Evolutionary conservation across 345 rosid species (phyloP).

Genomic region (Populus pruinosa): DNA sequence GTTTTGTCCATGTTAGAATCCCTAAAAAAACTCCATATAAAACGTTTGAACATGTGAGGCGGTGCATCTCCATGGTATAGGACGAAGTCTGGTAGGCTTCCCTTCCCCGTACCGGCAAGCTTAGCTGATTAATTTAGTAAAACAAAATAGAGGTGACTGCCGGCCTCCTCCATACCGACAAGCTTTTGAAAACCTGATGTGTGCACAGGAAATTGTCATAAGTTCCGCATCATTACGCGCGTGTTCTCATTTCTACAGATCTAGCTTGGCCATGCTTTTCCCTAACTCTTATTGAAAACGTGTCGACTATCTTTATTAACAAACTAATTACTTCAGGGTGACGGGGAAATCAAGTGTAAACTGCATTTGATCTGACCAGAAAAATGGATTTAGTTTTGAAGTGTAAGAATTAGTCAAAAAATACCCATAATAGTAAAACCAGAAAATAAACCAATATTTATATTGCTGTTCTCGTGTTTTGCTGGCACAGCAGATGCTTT

Average conservation of each 20-base stretch:
- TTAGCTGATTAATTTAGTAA: not conserved
- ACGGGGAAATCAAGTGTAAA: not conserved
- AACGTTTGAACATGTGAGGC: too few species aligned
- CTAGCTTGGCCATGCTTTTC: not conserved
- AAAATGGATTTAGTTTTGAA: too few species aligned
- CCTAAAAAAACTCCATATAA: too few species aligned
- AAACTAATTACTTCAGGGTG: not conserved
- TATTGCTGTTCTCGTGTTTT: too few species aligned
- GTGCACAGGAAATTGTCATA: not conserved
- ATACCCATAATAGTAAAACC: too few species aligned
- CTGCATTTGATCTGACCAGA: too few species aligned
- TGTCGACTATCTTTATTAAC: not conserved
- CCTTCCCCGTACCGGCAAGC: not conserved
- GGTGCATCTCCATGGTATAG: too few species aligned
- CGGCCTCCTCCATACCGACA: not conserved
- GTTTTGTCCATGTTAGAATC: too few species aligned
- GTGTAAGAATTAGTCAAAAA: too few species aligned
- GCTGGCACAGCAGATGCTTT: too few species aligned
- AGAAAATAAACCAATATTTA: too few species aligned
- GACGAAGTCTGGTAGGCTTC: not conserved
- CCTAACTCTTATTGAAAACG: not conserved
- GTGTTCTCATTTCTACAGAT: conserved; percentile 6
- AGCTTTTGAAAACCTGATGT: not conserved
- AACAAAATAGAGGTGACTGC: not conserved
- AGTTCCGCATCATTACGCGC: not conserved